A percentile compares a stretch with the other conserved stretches of the same genome.
Conservation (phyloP, 352 stramenopile genomes). For the Globisporangium sylvaticum region DNA sequence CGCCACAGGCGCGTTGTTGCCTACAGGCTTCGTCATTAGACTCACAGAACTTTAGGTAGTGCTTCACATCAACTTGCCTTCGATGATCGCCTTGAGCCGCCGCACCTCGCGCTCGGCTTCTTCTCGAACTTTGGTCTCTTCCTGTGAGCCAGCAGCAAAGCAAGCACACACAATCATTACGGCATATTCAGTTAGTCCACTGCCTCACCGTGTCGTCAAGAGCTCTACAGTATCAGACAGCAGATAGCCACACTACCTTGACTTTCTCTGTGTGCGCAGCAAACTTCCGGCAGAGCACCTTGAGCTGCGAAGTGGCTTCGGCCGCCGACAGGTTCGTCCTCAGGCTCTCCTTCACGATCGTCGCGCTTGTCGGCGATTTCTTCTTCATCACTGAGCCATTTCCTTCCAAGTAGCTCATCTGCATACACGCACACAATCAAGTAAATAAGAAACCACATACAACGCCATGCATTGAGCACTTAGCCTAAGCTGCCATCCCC, state of each 20-base stretch:
- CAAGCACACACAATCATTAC: background rate
- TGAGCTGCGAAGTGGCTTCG: conserved; percentile 71
- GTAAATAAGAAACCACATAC: too few species aligned
- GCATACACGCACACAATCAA: background rate
- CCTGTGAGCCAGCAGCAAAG: conserved; percentile 21
- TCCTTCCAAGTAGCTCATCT: conserved; percentile 25
- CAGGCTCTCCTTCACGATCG: conserved; percentile 49
- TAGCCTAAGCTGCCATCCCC: too few species aligned
- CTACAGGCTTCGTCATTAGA: conserved; percentile 9
- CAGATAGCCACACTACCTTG: conserved; percentile 34
- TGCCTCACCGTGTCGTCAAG: background rate
- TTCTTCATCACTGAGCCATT: conserved; percentile 25
- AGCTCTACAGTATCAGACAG: background rate
- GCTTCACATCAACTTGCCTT: conserved; percentile 20
- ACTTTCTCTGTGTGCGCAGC: conserved; percentile 81
- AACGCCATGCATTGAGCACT: too few species aligned
- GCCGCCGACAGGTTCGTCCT: conserved; percentile 57
- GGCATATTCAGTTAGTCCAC: background rate
- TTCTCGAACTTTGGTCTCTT: conserved; percentile 70
- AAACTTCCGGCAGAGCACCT: conserved; percentile 83
- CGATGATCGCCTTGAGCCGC: conserved; percentile 59
- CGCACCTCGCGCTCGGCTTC: conserved; percentile 71
- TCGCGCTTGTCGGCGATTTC: conserved; percentile 34
- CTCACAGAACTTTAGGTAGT: background rate
- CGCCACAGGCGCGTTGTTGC: conserved; percentile 43